These are phyloP conservation scores for Starmerella asiatica DNA, from an alignment of 805 yeast genomes.

Conservation along the genomic window DNA sequence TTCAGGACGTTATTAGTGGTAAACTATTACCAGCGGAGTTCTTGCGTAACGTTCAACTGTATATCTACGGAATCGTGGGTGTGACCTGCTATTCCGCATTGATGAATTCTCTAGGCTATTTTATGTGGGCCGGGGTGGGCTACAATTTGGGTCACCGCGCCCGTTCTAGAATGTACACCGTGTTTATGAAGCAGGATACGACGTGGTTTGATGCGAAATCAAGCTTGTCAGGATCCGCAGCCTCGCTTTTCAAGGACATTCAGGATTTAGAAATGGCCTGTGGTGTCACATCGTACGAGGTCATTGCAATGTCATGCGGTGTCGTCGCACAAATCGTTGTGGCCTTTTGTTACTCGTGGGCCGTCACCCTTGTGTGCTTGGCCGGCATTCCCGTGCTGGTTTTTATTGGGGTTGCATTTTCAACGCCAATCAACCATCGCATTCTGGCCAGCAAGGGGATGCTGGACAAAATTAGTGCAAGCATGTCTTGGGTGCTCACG, in stretches of 20 bases:
- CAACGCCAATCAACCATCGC: conserved; percentile 37
- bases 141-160: conserved; percentile 53
- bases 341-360: conserved; percentile 69
- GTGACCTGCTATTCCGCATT: conserved; percentile 36
- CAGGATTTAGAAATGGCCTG: conserved; percentile 19
- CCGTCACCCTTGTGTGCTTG: conserved; percentile 63
- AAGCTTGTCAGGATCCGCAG: conserved; percentile 47
- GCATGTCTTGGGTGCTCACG: conserved; percentile 56
- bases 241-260: conserved; percentile 40
- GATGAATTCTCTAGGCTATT: conserved; percentile 41
- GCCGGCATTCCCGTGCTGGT: conserved; percentile 60
- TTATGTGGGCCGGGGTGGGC: conserved; percentile 56
- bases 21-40: conserved; percentile 25
- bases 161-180: conserved; percentile 34
- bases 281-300: conserved; percentile 55
- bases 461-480: conserved; percentile 43
- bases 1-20: conserved; percentile 29
- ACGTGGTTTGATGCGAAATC: conserved; percentile 51
- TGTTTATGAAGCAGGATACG: conserved; percentile 36
- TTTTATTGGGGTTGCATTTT: conserved; percentile 36
- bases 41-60: conserved; percentile 27
- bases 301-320: conserved; percentile 54
- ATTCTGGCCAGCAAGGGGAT: conserved; percentile 44
- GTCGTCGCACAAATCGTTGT: conserved; percentile 40
- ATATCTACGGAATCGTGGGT: conserved; percentile 27